phyloP scores from a whole-genome alignment of 2,329 filamentous ascomycete genomes.

The Rhinocladiella similis region DNA sequence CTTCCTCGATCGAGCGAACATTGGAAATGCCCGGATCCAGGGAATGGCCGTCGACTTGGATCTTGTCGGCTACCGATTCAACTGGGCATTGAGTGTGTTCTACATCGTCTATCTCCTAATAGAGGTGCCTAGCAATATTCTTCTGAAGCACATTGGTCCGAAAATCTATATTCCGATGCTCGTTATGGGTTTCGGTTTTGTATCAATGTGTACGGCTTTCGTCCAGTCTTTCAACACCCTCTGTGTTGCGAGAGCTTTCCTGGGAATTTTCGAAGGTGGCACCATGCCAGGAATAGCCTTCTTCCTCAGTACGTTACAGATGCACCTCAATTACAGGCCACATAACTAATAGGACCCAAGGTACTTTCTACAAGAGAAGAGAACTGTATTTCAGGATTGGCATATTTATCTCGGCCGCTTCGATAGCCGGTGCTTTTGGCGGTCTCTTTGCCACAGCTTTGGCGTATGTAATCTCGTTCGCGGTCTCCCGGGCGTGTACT shows the following conservation, averaged over 20 bases:
- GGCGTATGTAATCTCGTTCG: conserved; percentile 39
- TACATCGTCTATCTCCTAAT: conserved; percentile 57
- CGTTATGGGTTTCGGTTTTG: conserved; percentile 33
- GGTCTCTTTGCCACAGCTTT: conserved; percentile 53
- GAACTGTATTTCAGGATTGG: conserved; percentile 46
- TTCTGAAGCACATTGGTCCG: conserved; percentile 65
- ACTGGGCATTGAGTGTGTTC: conserved; percentile 54
- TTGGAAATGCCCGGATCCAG: conserved; percentile 37
- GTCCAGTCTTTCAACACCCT: conserved; percentile 53
- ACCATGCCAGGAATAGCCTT: conserved; percentile 50
- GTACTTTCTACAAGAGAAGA: conserved; percentile 49
- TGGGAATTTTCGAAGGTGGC: conserved; percentile 48
- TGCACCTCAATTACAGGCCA: conserved; percentile 46
- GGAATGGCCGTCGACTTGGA: conserved; percentile 33
- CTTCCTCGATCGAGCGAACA: conserved; percentile 55
- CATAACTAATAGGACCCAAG: conserved; percentile 15
- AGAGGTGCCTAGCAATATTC: conserved; percentile 47
- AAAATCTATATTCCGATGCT: conserved; percentile 57
- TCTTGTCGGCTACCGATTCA: conserved; percentile 46
- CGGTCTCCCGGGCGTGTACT: background rate
- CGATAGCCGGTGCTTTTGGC: conserved; percentile 52
- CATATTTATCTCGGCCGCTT: conserved; percentile 46
- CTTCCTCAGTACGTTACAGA: conserved; percentile 48
- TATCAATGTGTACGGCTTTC: conserved; percentile 48
- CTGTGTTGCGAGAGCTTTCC: conserved; percentile 47